Base-by-base conservation (phyloP, 805 yeast genomes). In the Pichia nanzhaoensis region DNA sequence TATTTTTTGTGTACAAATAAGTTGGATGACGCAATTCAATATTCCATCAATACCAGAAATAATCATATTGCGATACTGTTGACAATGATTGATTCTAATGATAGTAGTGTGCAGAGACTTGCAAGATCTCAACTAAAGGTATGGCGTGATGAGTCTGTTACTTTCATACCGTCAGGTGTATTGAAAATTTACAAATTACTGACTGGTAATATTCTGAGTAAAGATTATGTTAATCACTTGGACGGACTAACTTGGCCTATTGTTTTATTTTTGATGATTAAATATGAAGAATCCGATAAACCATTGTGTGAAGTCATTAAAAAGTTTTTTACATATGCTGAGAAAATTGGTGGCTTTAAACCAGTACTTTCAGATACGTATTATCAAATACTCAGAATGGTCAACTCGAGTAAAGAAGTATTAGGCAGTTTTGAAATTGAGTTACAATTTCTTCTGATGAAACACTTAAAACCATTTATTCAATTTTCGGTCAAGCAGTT, bases 61-160 rank as follows among this genome's bases (percentile, higher is more conserved):
- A 64, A 74, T 5, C 95, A 90, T 59, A 62, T 91, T 17, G 79
- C 95, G 0, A 78, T 77, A 0, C 56, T 87, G 22, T 61, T 91
- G 12, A 73, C 96, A 0, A 65, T 84, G 36, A 59, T 84, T 7
- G 95, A 86, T 30, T 80, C 93, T 0, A 82, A 83, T 53, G 84
- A 82, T 52, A 71, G 71, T 1, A 69, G 71, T 1, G 81, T 84
- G 3, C 69, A 70, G 41, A 55, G 55, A 0, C 67, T 78, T 42
- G 90, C 96, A 0, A 51, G 57, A 6, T 60, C 61, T 30, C 96
- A 89, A 62, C 61, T 91, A 20, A 63, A 67, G 2, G 76, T 74
- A 33, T 90, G 97, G 97, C 60, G 60, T 27, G 66, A 68, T 3
- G 64, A 65, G 4, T 64, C 66, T 4, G 44, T 67, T 27, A 59